A percentile compares a stretch with the other conserved stretches of the same genome.
Conservation (phyloP, 2,329 filamentous ascomycete species). For the Mycogone perniciosa region DNA sequence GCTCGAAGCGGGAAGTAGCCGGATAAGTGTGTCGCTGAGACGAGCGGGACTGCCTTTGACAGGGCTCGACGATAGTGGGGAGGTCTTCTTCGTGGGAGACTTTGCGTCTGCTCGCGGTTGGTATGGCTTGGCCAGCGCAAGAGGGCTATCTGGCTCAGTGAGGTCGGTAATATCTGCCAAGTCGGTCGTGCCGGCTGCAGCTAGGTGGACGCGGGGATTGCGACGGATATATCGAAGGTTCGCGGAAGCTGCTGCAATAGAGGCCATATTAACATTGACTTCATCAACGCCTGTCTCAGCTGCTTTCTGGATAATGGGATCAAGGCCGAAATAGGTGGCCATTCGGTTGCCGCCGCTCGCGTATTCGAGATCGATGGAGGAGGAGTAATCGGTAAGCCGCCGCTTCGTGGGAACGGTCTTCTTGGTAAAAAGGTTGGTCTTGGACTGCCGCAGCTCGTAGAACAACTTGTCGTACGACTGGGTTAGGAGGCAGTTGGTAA, state of each 20-base stretch:
- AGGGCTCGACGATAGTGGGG: conserved; percentile 20
- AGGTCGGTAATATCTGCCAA: conserved; percentile 24
- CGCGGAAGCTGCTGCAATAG: conserved; percentile 20
- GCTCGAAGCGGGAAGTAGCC: conserved; percentile 21
- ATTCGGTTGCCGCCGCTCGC: conserved; percentile 23
- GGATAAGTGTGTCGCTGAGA: conserved; percentile 24
- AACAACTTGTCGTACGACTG: conserved; percentile 3
- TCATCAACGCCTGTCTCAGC: conserved; percentile 14
- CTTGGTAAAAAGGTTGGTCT: conserved; percentile 1
- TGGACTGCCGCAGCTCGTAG: conserved; percentile 3
- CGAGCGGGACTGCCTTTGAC: conserved; percentile 21
- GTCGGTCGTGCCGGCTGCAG: conserved; percentile 19
- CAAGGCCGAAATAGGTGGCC: conserved; percentile 19
- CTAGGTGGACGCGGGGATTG: conserved; percentile 19
- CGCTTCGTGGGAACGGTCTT: conserved; percentile 25
- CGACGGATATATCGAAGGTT: conserved; percentile 17
- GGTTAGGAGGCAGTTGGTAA: conserved; percentile 17
- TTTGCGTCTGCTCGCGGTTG: conserved; percentile 19
- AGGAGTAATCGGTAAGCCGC: conserved; percentile 14
- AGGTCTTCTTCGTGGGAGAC: conserved; percentile 27
- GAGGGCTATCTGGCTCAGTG: conserved; percentile 23
- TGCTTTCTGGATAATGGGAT: conserved; percentile 21
- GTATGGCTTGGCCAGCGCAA: conserved; percentile 18
- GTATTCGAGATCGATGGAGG: conserved; percentile 11
- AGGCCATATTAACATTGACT: conserved; percentile 22